Conservation (phyloP, 2,329 filamentous ascomycete species). For the Boeremia lycopersici region DNA sequence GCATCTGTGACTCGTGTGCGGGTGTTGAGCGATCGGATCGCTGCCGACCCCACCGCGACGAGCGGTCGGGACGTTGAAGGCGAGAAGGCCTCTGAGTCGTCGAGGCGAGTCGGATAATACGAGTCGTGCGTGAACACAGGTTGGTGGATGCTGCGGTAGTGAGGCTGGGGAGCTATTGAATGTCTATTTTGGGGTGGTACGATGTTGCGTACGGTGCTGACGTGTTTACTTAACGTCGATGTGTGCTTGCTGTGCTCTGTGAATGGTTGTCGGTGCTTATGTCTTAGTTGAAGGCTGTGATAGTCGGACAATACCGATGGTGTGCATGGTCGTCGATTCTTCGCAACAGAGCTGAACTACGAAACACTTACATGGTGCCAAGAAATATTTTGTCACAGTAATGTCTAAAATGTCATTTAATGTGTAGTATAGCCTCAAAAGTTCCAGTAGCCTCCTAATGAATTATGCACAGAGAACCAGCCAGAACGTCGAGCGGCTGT, state of each 20-base stretch:
- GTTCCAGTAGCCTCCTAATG: background rate
- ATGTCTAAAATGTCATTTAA: too few species aligned
- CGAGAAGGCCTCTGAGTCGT: slow-evolving; percentile 5
- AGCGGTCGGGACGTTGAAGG: slow-evolving; percentile 13
- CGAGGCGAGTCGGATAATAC: background rate
- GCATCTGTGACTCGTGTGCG: background rate
- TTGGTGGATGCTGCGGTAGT: background rate
- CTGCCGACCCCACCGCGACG: slow-evolving; percentile 3
- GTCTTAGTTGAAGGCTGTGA: background rate
- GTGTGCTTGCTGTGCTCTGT: background rate
- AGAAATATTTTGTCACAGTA: too few species aligned
- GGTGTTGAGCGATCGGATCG: slow-evolving; percentile 6
- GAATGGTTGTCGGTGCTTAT: background rate
- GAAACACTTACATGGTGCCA: too few species aligned
- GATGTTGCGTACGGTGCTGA: background rate
- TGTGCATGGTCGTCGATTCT: too few species aligned
- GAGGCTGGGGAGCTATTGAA: slow-evolving; percentile 4
- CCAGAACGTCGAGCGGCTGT: background rate
- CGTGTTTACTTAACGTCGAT: background rate
- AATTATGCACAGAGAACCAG: background rate
- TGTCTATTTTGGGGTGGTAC: background rate
- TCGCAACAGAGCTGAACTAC: too few species aligned
- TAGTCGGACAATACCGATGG: too few species aligned
- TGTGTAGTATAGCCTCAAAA: too few species aligned
- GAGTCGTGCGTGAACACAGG: slow-evolving; percentile 7